These are phyloP conservation scores for Wickerhamomyces queroliae DNA, from an alignment of 805 yeast species.

Conservation along the genomic window DNA sequence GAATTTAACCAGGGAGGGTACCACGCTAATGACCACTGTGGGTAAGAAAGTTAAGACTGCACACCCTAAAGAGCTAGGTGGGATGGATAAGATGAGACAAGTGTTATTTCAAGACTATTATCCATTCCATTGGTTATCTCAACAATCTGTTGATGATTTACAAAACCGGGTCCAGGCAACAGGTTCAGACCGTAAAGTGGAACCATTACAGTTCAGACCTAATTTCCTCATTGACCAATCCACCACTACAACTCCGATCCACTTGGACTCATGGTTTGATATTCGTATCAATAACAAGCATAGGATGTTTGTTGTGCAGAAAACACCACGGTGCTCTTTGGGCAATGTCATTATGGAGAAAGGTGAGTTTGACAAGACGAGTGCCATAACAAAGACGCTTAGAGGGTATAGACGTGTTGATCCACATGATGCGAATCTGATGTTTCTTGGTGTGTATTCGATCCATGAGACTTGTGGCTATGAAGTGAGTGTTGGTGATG, in stretches of 20 bases:
- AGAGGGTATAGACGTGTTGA: conserved; percentile 13
- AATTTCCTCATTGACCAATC: conserved; percentile 10
- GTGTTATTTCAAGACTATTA: conserved; percentile 19
- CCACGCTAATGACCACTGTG: conserved; percentile 13
- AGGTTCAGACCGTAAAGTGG: conserved; percentile 5
- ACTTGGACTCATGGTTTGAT: conserved; percentile 12
- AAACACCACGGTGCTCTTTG: conserved; percentile 16
- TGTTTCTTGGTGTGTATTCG: conserved; percentile 15
- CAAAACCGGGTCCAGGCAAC: conserved; percentile 5
- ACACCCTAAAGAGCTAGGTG: conserved; percentile 7
- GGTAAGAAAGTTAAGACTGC: conserved; percentile 14
- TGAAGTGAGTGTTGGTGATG: conserved; percentile 13
- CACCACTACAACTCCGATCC: not conserved
- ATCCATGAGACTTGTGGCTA: conserved; percentile 17
- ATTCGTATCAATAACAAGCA: conserved; percentile 3
- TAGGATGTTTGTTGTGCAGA: conserved; percentile 4
- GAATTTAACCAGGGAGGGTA: conserved; percentile 10
- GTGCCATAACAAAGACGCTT: conserved; percentile 11
- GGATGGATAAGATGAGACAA: conserved; percentile 6
- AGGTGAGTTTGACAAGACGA: conserved; percentile 14
- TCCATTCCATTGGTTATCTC: conserved; percentile 14
- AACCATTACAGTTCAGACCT: conserved; percentile 16
- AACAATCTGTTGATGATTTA: conserved; percentile 9
- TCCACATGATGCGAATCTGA: conserved; percentile 5
- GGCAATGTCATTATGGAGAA: conserved; percentile 13